Conservation (phyloP, 1,139 yeast genomes). For the Scheffersomyces stambukii region DNA sequence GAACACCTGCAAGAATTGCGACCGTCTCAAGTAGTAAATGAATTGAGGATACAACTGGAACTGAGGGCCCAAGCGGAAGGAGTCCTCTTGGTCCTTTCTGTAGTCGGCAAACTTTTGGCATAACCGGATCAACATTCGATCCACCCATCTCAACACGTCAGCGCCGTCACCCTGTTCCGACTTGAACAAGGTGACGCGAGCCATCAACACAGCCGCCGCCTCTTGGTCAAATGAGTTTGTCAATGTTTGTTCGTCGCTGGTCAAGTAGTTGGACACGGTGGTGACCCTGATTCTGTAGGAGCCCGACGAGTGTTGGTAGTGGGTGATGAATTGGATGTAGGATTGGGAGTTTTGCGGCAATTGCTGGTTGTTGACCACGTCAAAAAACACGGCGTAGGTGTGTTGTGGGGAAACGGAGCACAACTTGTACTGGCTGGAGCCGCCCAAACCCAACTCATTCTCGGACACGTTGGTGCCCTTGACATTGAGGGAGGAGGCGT, state of each 20-base stretch:
- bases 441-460: constrained; percentile 90
- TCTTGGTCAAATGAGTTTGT: constrained; percentile 91
- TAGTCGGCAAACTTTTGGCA: constrained; percentile 52
- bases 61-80: constrained; percentile 45
- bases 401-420: constrained; percentile 82
- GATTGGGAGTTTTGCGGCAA: constrained; percentile 49
- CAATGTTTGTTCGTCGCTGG: constrained; percentile 44
- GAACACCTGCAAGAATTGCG: constrained; percentile 93
- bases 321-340: constrained; percentile 68
- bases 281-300: constrained; percentile 88
- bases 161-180: constrained; percentile 67
- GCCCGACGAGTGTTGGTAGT: constrained; percentile 77
- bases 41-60: constrained; percentile 79
- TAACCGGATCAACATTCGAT: constrained; percentile 47
- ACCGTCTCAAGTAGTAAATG: constrained; percentile 91
- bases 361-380: constrained; percentile 58
- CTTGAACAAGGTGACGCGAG: constrained; percentile 88
- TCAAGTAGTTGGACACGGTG: constrained; percentile 69
- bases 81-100: constrained; percentile 44
- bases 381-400: constrained; percentile 84
- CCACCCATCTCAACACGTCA: constrained; percentile 50
- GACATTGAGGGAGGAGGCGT: constrained; percentile 71
- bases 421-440: constrained; percentile 83
- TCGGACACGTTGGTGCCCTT: constrained; percentile 77
- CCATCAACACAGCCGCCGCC: constrained; percentile 95